Percentiles rank a stretch among this genome's conserved stretches.
Conservation (phyloP, 1,139 yeast species). For the Yamadazyma songkhlaensis region DNA sequence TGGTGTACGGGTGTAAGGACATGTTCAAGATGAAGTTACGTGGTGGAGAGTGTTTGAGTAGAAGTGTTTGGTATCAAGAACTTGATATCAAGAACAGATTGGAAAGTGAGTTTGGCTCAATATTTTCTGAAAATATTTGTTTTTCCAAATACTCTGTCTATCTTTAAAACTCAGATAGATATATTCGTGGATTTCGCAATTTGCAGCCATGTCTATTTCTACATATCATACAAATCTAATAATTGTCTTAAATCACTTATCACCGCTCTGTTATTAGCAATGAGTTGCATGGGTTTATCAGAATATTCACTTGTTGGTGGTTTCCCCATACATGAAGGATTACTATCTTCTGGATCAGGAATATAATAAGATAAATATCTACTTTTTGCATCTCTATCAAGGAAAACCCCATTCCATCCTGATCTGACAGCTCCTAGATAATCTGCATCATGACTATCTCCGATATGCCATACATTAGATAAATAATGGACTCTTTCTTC, state of each 20-base stretch:
- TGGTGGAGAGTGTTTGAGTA: neutral
- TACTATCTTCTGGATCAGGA: slow-evolving; percentile 14
- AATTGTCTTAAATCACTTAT: slow-evolving; percentile 27
- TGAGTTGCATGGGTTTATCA: slow-evolving; percentile 14
- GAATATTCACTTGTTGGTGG: slow-evolving; percentile 4
- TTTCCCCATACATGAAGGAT: slow-evolving; percentile 14
- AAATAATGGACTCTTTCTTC: slow-evolving; percentile 15
- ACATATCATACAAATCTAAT: slow-evolving; percentile 6
- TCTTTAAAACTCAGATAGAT: too few species aligned
- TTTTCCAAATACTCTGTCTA: neutral
- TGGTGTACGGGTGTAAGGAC: neutral
- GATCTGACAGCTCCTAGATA: slow-evolving; percentile 48
- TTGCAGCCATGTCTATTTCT: neutral
- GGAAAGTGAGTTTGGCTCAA: too few species aligned
- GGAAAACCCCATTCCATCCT: slow-evolving; percentile 61
- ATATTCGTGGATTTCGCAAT: neutral
- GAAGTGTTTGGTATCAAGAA: too few species aligned
- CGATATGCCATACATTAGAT: slow-evolving; percentile 57
- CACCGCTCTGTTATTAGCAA: slow-evolving; percentile 38
- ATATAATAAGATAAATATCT: slow-evolving; percentile 12
- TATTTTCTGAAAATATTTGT: neutral
- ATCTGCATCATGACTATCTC: slow-evolving; percentile 58
- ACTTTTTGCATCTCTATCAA: slow-evolving; percentile 40
- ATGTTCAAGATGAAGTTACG: too few species aligned
- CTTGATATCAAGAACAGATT: too few species aligned